phyloP scores from a whole-genome alignment of 176 grass and related monocot genomes.

The Dactylis glomerata region DNA sequence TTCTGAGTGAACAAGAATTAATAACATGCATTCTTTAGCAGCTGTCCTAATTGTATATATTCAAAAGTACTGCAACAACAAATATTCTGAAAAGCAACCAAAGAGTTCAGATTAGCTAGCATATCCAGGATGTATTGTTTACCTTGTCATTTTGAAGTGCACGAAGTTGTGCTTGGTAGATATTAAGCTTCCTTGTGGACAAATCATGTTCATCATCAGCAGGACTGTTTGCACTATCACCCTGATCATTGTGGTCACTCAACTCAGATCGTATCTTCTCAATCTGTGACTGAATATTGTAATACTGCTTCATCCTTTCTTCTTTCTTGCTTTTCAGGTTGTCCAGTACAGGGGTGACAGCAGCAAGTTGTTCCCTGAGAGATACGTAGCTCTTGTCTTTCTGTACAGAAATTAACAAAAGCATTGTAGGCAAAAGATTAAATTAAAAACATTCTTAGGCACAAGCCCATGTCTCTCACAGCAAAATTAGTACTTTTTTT shows the following conservation, averaged over 20 bases:
- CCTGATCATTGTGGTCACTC: conserved; percentile 34
- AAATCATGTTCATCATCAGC: conserved; percentile 69
- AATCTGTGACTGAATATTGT: conserved; percentile 67
- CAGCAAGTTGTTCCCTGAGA: conserved; percentile 70
- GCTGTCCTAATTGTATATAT: background rate
- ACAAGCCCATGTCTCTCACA: background rate
- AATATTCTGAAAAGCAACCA: background rate
- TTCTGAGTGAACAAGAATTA: background rate
- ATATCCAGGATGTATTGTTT: conserved; percentile 5
- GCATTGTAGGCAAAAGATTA: background rate
- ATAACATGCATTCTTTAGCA: conserved; percentile 1
- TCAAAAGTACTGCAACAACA: background rate
- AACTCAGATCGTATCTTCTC: conserved; percentile 73
- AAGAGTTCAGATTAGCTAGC: background rate
- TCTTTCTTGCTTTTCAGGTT: conserved; percentile 74
- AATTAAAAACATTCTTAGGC: background rate
- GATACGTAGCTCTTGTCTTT: conserved; percentile 61
- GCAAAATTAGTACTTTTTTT: background rate
- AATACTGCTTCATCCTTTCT: conserved; percentile 66
- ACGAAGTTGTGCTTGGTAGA: conserved; percentile 60
- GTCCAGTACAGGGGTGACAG: conserved; percentile 60
- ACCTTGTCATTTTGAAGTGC: conserved; percentile 98
- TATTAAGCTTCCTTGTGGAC: conserved; percentile 64
- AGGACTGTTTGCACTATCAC: conserved; percentile 2
- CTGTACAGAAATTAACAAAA: conserved; percentile 40